Base-by-base conservation (phyloP, 495 filamentous ascomycete genomes). In the Penicillium desertorum region DNA sequence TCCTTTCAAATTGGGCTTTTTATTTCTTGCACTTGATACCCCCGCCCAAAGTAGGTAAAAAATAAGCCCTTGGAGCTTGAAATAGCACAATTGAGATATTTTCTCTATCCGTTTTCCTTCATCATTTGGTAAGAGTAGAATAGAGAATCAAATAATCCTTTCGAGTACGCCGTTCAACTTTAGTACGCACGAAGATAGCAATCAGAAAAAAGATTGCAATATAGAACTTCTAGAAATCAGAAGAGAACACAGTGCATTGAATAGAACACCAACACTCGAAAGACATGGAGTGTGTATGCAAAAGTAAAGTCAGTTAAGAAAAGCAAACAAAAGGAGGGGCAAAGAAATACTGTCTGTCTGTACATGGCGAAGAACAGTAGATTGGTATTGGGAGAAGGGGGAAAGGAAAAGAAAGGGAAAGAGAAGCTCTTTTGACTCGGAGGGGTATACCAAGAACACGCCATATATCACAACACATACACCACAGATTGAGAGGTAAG, bases 401-500 rank as follows among this genome's bases (percentile, higher is more conserved):
- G 20, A 46, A 45, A 52, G 30, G 19, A 53, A 48, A 51, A 59
- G 51, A 58, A 45, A 42, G 19, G 25, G 16, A 11, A 34, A 41
- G 37, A 51, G 51, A 62, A 51, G 47, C 57, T 56, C 63, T 68
- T 68, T 62, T 61, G 61, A 64, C 58, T 64, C 58, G 41, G 58
- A 60, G 60, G 65, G 65, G 65, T 66, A 66, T 66, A 66, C 63
- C 65, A 68, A 61, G 50, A 66, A 68, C 65, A 68, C 66, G 63
- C 58, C 65, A 63, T 62, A 63, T 59, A 66, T 66, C 60, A 62
- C 60, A 51, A 60, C 57, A 59, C 58, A 56, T 51, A 63, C 49
- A 47, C 37, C 30, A 12, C 45, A 44, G 25, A 61, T n/a, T 30
- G 45, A 43, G 54, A 47, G 41, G 23, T 29, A 43, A 42, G 36